These are phyloP conservation scores for Exophiala mesophila DNA, from an alignment of 2,329 filamentous ascomycete species.

Conservation along the genomic window DNA sequence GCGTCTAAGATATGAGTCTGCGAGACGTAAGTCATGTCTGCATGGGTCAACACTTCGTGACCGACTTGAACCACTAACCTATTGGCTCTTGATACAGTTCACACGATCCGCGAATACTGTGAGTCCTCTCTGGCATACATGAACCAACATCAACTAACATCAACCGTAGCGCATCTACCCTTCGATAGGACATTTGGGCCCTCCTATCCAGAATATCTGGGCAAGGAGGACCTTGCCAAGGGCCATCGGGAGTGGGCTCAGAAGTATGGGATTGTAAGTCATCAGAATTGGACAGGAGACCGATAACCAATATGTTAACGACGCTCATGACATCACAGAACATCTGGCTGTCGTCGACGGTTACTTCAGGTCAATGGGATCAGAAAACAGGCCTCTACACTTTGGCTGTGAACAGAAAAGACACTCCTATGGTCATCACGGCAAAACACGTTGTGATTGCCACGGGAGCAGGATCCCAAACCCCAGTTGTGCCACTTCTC, in stretches of 20 bases:
- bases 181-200: slow-evolving; percentile 28
- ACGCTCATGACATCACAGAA: too few relatives aligned
- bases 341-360: slow-evolving; percentile 39
- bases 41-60: too few relatives aligned
- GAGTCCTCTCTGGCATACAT: too few relatives aligned
- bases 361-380: slow-evolving; percentile 39
- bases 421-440: slow-evolving; percentile 6
- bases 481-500: slow-evolving; percentile 25
- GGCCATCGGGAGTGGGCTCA: slow-evolving; percentile 23
- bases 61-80: too few relatives aligned
- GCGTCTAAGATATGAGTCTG: slow-evolving; percentile 58
- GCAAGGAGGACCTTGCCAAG: slow-evolving; percentile 26
- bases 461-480: slow-evolving; percentile 11
- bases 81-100: too few relatives aligned
- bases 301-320: too few relatives aligned
- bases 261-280: slow-evolving; percentile 26
- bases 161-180: too few relatives aligned
- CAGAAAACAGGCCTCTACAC: slow-evolving; percentile 37
- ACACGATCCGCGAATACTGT: too few relatives aligned
- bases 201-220: slow-evolving; percentile 26
- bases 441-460: slow-evolving; percentile 11
- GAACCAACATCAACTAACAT: too few relatives aligned
- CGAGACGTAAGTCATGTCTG: too few relatives aligned
- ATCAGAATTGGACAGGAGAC: too few relatives aligned
- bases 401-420: slow-evolving; percentile 30